Percentiles rank a stretch among this genome's conserved stretches.
Conservation (phyloP, 2,329 filamentous ascomycete genomes). For the Cytospora leucostoma region DNA sequence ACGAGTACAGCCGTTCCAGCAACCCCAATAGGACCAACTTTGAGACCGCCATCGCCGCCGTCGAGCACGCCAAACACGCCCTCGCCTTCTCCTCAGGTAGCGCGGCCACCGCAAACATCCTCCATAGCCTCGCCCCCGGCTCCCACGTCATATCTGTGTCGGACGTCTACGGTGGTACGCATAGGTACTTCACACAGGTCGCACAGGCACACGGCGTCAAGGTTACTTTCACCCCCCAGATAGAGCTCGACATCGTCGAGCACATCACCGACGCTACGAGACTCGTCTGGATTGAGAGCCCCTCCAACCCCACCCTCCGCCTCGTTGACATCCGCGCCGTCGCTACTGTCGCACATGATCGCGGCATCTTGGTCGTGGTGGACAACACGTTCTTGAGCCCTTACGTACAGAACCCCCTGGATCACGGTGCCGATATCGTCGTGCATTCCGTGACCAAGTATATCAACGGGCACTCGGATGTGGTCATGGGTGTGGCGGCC, state of each 20-base stretch:
- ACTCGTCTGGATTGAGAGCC: slow-evolving; percentile 95
- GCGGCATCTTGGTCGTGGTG: slow-evolving; percentile 93
- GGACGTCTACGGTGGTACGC: slow-evolving; percentile 96
- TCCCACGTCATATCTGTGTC: slow-evolving; percentile 96
- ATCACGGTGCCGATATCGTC: slow-evolving; percentile 94
- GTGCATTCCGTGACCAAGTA: slow-evolving; percentile 98
- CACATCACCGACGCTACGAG: slow-evolving; percentile 89
- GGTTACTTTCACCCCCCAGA: slow-evolving; percentile 91
- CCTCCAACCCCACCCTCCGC: slow-evolving; percentile 90
- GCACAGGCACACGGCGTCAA: slow-evolving; percentile 90
- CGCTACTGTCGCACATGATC: slow-evolving; percentile 77
- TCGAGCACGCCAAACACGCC: slow-evolving; percentile 90
- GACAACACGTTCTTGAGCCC: slow-evolving; percentile 98
- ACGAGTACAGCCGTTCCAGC: slow-evolving; percentile 90
- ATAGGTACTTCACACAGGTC: slow-evolving; percentile 98
- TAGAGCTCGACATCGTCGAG: slow-evolving; percentile 82
- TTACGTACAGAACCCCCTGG: slow-evolving; percentile 94
- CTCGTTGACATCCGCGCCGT: slow-evolving; percentile 92
- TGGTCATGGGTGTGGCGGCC: slow-evolving; percentile 95
- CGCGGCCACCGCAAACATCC: slow-evolving; percentile 87
- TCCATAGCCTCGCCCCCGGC: slow-evolving; percentile 87
- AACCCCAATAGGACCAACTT: slow-evolving; percentile 98
- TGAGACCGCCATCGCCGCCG: slow-evolving; percentile 83
- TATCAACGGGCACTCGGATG: slow-evolving; percentile 96
- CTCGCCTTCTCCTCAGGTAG: slow-evolving; percentile 94